Base-by-base conservation (phyloP, 2,329 filamentous ascomycete genomes). In the Aspergillus melleus region DNA sequence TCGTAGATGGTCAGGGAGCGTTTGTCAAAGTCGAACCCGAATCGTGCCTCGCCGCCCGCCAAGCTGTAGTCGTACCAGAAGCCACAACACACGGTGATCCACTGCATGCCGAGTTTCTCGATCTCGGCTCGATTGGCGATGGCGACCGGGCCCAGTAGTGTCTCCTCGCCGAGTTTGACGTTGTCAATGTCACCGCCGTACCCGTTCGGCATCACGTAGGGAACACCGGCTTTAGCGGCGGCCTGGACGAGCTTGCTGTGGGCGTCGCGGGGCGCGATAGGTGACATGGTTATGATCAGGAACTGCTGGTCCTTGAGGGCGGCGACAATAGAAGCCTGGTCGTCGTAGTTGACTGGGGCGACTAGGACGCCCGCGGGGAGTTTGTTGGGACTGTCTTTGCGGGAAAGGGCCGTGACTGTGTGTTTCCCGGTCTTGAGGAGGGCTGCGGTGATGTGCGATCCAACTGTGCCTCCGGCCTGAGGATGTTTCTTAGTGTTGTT, bases 61-160 rank as follows among this genome's bases (percentile, higher is more conserved):
- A 85, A 67, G 54, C 80, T 82, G 61, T 77, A 83, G 52, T 85
- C 81, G 67, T 84, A 85, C 83, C 83, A 85, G 64, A 83, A 84
- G 0, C 80, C 77, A 63, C 76, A 81, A 39, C 65, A 65, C 6
- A 84, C 61, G 0, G 69, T 72, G 51, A 86, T 75, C 76, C 79
- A 85, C 39, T 73, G 66, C 26, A 76, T 77, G 5, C 78, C 79
- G 0, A 78, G 70, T 0, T 59, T 57, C 61, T 80, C 72, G 49
- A 83, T 76, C 47, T 79, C 72, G n/a, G 69, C 64, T n/a, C 75
- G 32, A 11, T 69, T 64, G 0, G 70, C 72, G 2, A 67, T 52
- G 32, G 44, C 57, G 1, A 55, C 24, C 14, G 66, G 64, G 0
- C 73, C 74, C 2, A 77, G 70, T 14, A 84, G 62, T 0, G 55